These are phyloP conservation scores for Ulmus americana DNA, from an alignment of 331 rosid genomes.

Conservation along the genomic window DNA sequence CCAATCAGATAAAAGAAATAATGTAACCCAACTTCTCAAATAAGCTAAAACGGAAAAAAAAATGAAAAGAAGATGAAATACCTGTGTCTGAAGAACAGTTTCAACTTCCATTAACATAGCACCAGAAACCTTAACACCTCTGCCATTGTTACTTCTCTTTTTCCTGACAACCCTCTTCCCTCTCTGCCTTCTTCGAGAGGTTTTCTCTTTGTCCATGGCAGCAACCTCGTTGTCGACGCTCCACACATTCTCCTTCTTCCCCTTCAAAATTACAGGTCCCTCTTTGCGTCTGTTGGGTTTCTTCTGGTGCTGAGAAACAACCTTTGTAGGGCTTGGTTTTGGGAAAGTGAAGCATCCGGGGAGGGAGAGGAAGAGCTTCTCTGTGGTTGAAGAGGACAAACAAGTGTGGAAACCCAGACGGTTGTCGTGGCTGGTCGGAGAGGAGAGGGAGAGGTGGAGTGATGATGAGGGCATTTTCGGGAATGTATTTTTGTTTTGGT, in stretches of 20 bases:
- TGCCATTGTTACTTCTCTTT: constrained; percentile 38
- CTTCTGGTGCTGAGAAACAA: constrained; percentile 32
- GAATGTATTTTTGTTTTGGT: constrained; percentile 1
- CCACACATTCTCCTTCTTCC: constrained; percentile 84
- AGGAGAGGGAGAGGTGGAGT: constrained; percentile 26
- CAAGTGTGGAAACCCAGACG: constrained; percentile 29
- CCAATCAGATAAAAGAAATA: constrained; percentile 3
- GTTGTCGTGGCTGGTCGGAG: constrained; percentile 20
- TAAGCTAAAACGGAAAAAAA: neutral
- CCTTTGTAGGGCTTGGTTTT: constrained; percentile 32
- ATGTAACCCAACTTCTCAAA: constrained; percentile 2
- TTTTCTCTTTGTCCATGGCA: constrained; percentile 29
- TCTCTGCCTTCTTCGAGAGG: constrained; percentile 29
- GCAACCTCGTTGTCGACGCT: constrained; percentile 74
- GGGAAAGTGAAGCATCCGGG: constrained; percentile 26
- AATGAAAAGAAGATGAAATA: constrained; percentile 8
- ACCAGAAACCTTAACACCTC: constrained; percentile 49
- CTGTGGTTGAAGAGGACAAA: constrained; percentile 29
- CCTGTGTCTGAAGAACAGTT: constrained; percentile 89
- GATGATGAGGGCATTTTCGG: constrained; percentile 40
- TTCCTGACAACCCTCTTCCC: constrained; percentile 39
- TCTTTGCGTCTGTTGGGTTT: constrained; percentile 15
- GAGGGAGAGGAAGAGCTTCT: constrained; percentile 30
- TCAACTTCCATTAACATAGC: constrained; percentile 84
- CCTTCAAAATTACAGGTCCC: constrained; percentile 29